Evolutionary conservation across 2,329 filamentous ascomycete genomes (phyloP), one percentile per base, ranked within the genome.

Genomic region (Calonectria ilicicola): DNA sequence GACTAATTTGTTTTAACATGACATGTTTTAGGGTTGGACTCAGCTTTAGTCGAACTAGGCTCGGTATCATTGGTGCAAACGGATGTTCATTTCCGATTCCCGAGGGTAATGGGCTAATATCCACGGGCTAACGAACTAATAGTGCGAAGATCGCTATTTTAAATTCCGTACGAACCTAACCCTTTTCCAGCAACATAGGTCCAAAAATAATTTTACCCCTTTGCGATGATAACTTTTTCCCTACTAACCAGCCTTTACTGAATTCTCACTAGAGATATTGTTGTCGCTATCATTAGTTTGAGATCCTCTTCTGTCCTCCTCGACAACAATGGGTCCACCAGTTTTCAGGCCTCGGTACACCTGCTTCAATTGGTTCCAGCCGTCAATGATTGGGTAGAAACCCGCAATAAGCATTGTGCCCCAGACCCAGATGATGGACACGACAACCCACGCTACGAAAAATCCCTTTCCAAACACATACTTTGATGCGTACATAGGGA

Each of bases 351-450:
- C 74, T 8, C 46, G 65, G 42, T 74, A 78, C 5, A 77, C 76
- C 23, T 72, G 51, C 5, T 47, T 76, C 42, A 80, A 21, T n/a
- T 80, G 79, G 3, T 68, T 63, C 75, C 78, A 83, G 0, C 87
- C 88, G 70, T 89, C 87, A 7, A 88, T 77, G 2, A 90, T 82
- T 0, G 88, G 88, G 69, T 86, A 89, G 58, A 89, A 86, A 0
- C 85, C 86, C 0, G 85, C 85, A 17, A 89, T 79, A 0, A 90
- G 78, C 83, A 89, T 84, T 0, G 87, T 89, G 0, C 81, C 76
- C 88, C 88, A 90, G 3, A 89, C 83, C 88, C 88, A 90, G 35
- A 90, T 86, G 19, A 90, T 87, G 0, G 84, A 84, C 0, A 90
- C 80, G 0, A 87, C 82, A 1, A 90, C 78, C 88, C 88, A 90